Conservation (phyloP, 371 early-diverging fungal species). For the Lichtheimia ramosa region DNA sequence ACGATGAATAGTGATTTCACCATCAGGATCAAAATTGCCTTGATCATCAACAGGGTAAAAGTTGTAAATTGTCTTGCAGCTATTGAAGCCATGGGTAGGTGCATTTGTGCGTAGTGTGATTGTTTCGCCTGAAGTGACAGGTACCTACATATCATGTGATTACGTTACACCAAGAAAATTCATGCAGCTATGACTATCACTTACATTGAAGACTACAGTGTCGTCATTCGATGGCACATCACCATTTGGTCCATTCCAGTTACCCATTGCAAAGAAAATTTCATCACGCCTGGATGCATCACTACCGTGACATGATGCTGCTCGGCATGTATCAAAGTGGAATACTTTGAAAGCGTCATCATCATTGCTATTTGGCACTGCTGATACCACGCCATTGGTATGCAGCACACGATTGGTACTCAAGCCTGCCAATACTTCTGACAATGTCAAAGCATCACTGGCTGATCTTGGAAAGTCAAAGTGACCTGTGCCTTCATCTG, state of each 20-base stretch:
- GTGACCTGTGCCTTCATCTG: too few relatives aligned
- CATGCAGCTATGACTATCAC: not conserved
- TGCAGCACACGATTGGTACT: too few relatives aligned
- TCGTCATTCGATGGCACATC: not conserved
- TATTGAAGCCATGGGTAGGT: not conserved
- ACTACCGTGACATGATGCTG: too few relatives aligned
- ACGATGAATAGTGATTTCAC: slow-evolving; percentile 7
- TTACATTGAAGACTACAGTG: slow-evolving; percentile 17
- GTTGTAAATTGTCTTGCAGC: slow-evolving; percentile 16
- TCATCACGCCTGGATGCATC: too few relatives aligned
- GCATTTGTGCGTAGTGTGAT: slow-evolving; percentile 5
- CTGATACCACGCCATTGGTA: too few relatives aligned
- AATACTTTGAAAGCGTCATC: slow-evolving; percentile 6
- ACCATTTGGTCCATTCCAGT: slow-evolving; percentile 18
- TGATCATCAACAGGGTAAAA: slow-evolving; percentile 15
- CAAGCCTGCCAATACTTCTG: too few relatives aligned
- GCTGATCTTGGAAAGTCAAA: too few relatives aligned
- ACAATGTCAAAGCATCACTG: too few relatives aligned
- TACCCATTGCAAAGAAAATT: slow-evolving; percentile 12
- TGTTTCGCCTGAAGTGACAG: slow-evolving; percentile 12
- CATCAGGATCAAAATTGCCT: slow-evolving; percentile 6
- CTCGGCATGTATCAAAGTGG: slow-evolving; percentile 9
- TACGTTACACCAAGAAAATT: not conserved
- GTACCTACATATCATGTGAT: slow-evolving; percentile 10
- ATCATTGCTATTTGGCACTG: too few relatives aligned